A percentile compares a stretch with the other conserved stretches of the same genome.
Evolutionary conservation across 2,329 filamentous ascomycete species (phyloP).

Genomic region (Fusarium begoniae): DNA sequence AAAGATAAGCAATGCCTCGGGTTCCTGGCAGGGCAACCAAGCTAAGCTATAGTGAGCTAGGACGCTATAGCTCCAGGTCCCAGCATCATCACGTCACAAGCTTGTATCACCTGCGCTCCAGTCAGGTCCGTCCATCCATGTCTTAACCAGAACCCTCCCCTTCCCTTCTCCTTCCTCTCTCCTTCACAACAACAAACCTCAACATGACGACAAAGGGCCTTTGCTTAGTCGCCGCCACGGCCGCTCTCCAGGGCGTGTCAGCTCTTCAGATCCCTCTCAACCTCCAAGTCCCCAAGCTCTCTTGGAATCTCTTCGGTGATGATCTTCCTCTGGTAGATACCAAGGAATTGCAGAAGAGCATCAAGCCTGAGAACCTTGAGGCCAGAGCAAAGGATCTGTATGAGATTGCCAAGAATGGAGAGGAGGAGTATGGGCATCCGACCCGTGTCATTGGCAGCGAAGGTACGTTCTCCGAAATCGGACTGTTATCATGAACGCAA

Average conservation of each 20-base stretch:
- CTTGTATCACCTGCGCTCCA: constrained; percentile 29
- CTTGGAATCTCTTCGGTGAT: constrained; percentile 28
- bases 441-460: constrained; percentile 76
- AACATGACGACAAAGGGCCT: constrained; percentile 40
- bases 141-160: constrained; percentile 8
- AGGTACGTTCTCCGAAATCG: constrained; percentile 52
- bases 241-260: constrained; percentile 41
- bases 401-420: constrained; percentile 66
- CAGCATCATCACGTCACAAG: constrained; percentile 32
- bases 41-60: constrained; percentile 19
- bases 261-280: constrained; percentile 40
- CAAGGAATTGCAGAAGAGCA: constrained; percentile 64
- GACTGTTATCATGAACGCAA: not conserved
- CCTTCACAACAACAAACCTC: not conserved
- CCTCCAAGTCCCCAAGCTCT: constrained; percentile 27
- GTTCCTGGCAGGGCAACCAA: constrained; percentile 35
- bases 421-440: constrained; percentile 71
- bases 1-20: constrained; percentile 36
- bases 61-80: constrained; percentile 1
- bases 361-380: constrained; percentile 65
- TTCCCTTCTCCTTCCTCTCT: not conserved
- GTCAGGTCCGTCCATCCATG: not conserved
- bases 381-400: constrained; percentile 69
- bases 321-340: constrained; percentile 59
- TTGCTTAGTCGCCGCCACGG: constrained; percentile 40